Base-by-base conservation (phyloP, 345 rosid species). In the Heritiera fomes region DNA sequence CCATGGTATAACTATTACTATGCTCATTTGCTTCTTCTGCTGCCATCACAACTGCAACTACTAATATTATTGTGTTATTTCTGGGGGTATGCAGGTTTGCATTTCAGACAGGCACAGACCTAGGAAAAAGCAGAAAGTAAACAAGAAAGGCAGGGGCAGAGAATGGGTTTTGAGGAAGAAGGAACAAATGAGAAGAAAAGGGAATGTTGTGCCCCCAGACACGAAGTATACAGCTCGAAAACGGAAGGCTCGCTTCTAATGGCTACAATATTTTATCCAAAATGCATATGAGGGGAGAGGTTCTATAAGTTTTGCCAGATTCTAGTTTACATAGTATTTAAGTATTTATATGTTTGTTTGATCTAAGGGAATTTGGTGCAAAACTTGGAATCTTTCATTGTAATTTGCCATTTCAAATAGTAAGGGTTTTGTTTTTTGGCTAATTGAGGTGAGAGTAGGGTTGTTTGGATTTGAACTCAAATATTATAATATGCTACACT, bases 81-180 rank as follows among this genome's bases (percentile, higher is more conserved):
- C 28, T 0, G 28, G 18, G 64, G 23, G 47, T 43, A 3, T 71
- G 81, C 85, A 94, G 97, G 92, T 96, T 46, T 13, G 79, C 82
- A 77, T 89, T 49, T 86, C 93, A 4, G 98, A 92, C 80, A 84
- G 97, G 76, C 89, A 87, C 62, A 87, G 99, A 77, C 97, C 98
- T 5, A 89, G 82, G 85, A 94, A 96, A 80, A 96, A 79, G 87
- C 98, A 88, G 82, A 96, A 88, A 82, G 43, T 80, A 18, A 86
- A 80, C 81, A 92, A 86, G 84, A 91, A 86, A 80, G 93, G 89
- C 14, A 94, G 91, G 82, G 89, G 92, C 46, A 88, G 88, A 80
- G 91, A 87, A 56, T 94, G 99, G 97, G 81, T 94, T 3, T 46
- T 96, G 83, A 92, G 63, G 85, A 96, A 94, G 91, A 96, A 94